These are phyloP conservation scores for Skeletonema grethae DNA, from an alignment of 108 stramenopile species.

Conservation along the genomic window DNA sequence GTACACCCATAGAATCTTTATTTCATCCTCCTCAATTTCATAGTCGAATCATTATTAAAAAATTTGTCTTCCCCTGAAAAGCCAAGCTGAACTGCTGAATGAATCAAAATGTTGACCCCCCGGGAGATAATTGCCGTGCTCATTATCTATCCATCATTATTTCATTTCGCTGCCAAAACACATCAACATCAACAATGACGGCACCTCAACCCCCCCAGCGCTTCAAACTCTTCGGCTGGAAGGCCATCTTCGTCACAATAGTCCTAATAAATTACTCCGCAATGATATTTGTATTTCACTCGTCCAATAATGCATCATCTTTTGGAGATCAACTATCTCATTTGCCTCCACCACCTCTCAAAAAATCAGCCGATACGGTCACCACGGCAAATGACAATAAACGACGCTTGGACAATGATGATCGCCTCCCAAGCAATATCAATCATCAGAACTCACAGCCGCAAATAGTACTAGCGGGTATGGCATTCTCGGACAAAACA, in stretches of 20 bases:
- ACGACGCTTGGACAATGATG: neutral
- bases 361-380: neutral
- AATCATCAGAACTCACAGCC: neutral
- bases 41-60: too few species aligned
- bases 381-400: neutral
- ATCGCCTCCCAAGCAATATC: neutral
- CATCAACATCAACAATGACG: neutral
- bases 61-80: too few species aligned
- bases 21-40: too few species aligned
- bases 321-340: neutral
- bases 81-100: too few species aligned
- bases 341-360: neutral
- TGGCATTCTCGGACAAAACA: conserved; percentile 19
- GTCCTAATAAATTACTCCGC: neutral
- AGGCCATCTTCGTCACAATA: neutral
- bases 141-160: neutral
- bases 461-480: conserved; percentile 3
- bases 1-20: too few species aligned
- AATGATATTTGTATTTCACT: neutral
- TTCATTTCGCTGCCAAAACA: neutral
- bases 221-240: neutral
- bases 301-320: neutral
- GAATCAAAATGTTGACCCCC: too few species aligned
- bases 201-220: neutral
- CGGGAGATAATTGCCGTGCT: too few species aligned